Conservation (phyloP, 2,329 filamentous ascomycete species). For the Trichoderma pleuroti region DNA sequence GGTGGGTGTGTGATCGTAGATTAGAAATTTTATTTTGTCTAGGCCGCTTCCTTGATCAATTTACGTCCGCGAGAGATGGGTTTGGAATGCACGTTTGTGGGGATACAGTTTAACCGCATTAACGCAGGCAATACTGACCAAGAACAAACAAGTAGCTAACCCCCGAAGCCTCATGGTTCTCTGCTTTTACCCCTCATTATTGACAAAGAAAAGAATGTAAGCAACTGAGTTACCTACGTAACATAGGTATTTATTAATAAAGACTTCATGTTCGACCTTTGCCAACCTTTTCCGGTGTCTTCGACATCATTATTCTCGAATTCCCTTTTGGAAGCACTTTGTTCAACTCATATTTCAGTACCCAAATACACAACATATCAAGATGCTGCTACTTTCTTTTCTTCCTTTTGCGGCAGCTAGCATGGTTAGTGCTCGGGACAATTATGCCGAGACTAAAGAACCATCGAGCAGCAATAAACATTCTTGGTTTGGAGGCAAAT, state of each 20-base stretch:
- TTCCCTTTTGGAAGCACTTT: neutral
- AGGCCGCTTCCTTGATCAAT: neutral
- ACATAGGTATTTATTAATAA: neutral
- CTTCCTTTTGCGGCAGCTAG: neutral
- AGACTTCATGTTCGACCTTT: neutral
- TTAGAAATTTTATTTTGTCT: neutral
- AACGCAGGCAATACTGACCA: neutral
- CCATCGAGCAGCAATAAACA: neutral
- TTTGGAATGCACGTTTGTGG: neutral
- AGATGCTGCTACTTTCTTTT: neutral
- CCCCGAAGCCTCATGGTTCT: neutral
- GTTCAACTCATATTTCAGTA: neutral
- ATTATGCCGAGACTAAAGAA: neutral
- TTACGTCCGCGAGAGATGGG: neutral
- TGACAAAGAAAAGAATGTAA: neutral
- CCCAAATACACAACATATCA: neutral
- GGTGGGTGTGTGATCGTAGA: neutral
- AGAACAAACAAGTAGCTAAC: neutral
- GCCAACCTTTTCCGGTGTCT: neutral
- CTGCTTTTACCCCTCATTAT: neutral
- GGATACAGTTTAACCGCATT: neutral
- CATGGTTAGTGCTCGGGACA: neutral
- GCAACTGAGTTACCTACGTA: neutral
- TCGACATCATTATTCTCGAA: neutral
- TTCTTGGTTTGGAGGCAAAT: neutral